Evolutionary conservation across 176 grass and related monocot species (phyloP).

Genomic region (Musa beccarii): DNA sequence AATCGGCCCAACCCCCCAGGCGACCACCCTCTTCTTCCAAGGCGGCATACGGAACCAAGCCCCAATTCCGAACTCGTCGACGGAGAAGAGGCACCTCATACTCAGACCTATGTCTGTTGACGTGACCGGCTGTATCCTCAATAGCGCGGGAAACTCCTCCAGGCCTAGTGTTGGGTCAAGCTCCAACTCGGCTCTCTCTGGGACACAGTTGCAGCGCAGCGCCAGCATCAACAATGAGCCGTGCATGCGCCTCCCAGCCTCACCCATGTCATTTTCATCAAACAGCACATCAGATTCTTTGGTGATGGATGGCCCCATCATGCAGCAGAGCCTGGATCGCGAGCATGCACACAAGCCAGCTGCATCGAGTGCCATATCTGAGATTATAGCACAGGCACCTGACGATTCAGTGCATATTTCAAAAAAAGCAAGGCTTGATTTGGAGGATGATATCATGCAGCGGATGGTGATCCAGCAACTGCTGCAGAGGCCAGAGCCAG

Average conservation of each 20-base stretch:
- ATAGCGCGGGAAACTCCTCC: conserved; percentile 56
- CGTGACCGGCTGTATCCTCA: conserved; percentile 34
- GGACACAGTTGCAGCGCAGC: conserved; percentile 65
- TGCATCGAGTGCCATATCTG: conserved; percentile 74
- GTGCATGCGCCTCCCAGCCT: conserved; percentile 77
- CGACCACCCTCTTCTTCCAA: conserved; percentile 8
- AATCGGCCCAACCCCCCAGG: not conserved
- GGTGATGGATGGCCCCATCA: conserved; percentile 73
- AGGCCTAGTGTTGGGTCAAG: conserved; percentile 71
- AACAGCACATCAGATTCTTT: conserved; percentile 87
- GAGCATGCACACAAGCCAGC: conserved; percentile 58
- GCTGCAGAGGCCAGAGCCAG: conserved; percentile 31
- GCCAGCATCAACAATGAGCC: conserved; percentile 72
- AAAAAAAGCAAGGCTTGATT: conserved; percentile 69
- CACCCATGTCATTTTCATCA: conserved; percentile 91
- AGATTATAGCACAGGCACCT: conserved; percentile 29
- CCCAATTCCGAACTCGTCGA: conserved; percentile 25
- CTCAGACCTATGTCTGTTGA: conserved; percentile 34
- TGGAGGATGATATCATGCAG: conserved; percentile 56
- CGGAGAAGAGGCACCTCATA: conserved; percentile 28
- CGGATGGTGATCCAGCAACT: conserved; percentile 61
- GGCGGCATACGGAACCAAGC: conserved; percentile 26
- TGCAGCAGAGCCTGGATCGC: conserved; percentile 63
- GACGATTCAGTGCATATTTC: conserved; percentile 32
- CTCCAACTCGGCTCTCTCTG: conserved; percentile 69